phyloP scores from a whole-genome alignment of 164 flowering plant species.

The Litsea cubeba region DNA sequence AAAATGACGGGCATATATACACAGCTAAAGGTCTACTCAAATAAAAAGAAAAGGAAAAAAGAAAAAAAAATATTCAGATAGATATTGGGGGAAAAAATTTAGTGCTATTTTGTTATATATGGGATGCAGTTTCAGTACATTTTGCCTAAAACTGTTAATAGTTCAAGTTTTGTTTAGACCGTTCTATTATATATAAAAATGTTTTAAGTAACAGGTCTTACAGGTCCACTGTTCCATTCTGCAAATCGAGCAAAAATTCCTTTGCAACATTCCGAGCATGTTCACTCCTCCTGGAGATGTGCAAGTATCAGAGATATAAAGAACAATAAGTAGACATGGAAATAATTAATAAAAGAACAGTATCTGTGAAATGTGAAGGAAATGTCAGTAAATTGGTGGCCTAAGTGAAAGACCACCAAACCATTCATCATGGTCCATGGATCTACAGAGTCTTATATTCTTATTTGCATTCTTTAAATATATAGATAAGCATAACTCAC shows the following conservation, averaged over 20 bases:
- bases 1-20: too few species aligned
- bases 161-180: too few species aligned
- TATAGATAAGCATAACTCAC: constrained; percentile 31
- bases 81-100: too few species aligned
- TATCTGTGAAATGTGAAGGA: too few species aligned
- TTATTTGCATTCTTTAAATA: neutral
- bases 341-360: neutral
- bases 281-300: constrained; percentile 77
- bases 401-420: neutral
- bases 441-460: neutral
- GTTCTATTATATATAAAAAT: too few species aligned
- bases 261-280: constrained; percentile 67
- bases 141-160: too few species aligned
- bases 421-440: neutral
- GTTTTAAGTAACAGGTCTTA: constrained; percentile 26
- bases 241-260: constrained; percentile 78
- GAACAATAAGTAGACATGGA: neutral
- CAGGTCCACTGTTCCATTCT: constrained; percentile 83
- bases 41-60: too few species aligned
- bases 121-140: too few species aligned
- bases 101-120: too few species aligned
- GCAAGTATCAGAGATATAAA: neutral
- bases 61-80: too few species aligned
- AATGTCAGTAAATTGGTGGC: neutral
- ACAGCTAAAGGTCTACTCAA: too few species aligned